Base-by-base conservation (phyloP, 2,329 filamentous ascomycete species). In the Beauveria bassiana region DNA sequence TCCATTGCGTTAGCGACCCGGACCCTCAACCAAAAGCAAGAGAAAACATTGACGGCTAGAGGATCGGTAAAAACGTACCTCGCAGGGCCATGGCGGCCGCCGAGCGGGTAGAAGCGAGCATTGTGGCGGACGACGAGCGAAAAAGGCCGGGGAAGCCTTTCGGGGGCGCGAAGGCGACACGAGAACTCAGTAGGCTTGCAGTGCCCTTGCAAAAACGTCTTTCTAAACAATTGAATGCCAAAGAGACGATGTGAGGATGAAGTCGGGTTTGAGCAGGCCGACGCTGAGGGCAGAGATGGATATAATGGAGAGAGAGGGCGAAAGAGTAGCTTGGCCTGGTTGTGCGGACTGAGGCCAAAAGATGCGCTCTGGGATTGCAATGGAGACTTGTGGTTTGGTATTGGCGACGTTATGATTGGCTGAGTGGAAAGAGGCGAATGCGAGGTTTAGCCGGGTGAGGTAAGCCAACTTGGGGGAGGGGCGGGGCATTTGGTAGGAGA, bases 1-100 rank as follows among this genome's bases (percentile, higher is more conserved):
- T 62, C 50, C 42, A 45, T 56, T 52, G 54, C 31, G 53, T 59
- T 52, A 61, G 51, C 58, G 49, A 43, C 22, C 20, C 22, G 8
- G n/a, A 12, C 24, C 38, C 16, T 42, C 20, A 54, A 47, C 22
- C 5, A 18, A 42, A 40, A 24, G 2, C 5, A 31, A 5, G 12
- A 16, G 8, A 40, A n/a, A n/a, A 34, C 46, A 10, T 31, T 5
- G 26, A 43, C 34, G 38, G 5, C 16, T 7, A n/a, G 18, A 28
- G 4, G 6, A 16, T 24, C n/a, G 26, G 22, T 24, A 2, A 20
- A 31, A 53, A 60, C 78, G 68, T 68, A 82, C 80, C 78, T 78
- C 80, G 77, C 67, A 82, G 73, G 68, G 79, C 78, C 75, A 81
- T 76, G 68, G 79, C 75, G 74, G 77, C 78, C 70, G 78, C 77